Evolutionary conservation across 352 stramenopile genomes (phyloP).

Genomic region (Pythium apleroticum): DNA sequence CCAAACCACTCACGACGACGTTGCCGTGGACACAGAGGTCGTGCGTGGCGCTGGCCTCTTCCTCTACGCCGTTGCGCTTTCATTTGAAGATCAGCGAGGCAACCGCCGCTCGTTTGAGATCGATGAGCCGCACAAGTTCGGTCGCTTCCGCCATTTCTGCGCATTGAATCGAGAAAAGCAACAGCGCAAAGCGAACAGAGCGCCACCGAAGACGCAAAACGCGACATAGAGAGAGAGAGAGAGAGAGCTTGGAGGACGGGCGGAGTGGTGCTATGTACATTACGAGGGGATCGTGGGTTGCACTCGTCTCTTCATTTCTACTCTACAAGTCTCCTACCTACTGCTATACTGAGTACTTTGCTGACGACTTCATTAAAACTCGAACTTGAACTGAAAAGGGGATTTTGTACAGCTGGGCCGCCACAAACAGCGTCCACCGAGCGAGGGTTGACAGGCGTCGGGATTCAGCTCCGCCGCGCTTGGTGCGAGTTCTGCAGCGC

Average conservation of each 20-base stretch:
- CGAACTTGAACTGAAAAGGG: constrained; percentile 12
- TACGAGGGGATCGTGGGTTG: not conserved
- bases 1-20: not conserved
- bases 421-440: not conserved
- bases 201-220: not conserved
- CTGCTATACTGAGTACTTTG: constrained; percentile 12
- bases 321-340: constrained; percentile 27
- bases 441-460: not conserved
- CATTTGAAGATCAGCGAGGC: constrained; percentile 37
- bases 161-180: constrained; percentile 34
- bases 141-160: constrained; percentile 60
- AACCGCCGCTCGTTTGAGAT: constrained; percentile 37
- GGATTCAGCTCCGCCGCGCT: constrained; percentile 8
- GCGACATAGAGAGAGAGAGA: not conserved
- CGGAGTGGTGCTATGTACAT: not conserved
- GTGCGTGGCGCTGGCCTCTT: constrained; percentile 54
- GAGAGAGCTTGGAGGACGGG: not conserved
- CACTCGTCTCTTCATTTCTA: constrained; percentile 20
- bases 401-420: constrained; percentile 39
- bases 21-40: constrained; percentile 26
- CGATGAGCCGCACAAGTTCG: constrained; percentile 59
- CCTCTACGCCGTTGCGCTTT: constrained; percentile 44
- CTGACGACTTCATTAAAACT: constrained; percentile 8
- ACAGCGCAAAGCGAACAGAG: constrained; percentile 3
- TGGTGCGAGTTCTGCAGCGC: constrained; percentile 41